Evolutionary conservation across 345 rosid genomes (phyloP).

Genomic region (Populus deltoides): DNA sequence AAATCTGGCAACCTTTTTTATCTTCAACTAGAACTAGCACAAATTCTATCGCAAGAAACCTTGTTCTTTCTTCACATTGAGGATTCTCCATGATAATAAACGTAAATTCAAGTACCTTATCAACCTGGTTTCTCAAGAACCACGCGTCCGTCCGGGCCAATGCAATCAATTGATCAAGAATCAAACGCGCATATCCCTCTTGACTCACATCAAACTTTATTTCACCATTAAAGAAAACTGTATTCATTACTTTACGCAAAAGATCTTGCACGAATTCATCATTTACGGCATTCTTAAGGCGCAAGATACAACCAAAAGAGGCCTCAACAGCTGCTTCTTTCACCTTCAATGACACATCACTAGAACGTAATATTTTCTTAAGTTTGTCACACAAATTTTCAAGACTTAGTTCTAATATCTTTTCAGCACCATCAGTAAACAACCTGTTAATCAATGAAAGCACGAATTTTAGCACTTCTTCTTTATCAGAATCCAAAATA

Average conservation of each 20-base stretch:
- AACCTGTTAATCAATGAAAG: background rate
- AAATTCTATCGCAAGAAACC: background rate
- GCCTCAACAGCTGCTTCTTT: constrained; percentile 1
- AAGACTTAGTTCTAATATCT: background rate
- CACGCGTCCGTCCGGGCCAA: background rate
- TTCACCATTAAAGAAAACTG: no score
- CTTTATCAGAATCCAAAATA: background rate
- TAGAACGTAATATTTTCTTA: background rate
- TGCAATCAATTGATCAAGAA: background rate
- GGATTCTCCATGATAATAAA: background rate
- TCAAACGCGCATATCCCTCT: background rate
- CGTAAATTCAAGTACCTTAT: background rate
- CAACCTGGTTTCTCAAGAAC: background rate
- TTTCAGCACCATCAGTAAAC: background rate
- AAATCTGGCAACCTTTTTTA: background rate
- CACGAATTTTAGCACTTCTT: background rate
- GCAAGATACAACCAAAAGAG: background rate
- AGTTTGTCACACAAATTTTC: background rate
- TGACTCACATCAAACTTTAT: background rate
- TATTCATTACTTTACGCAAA: background rate
- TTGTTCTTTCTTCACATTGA: background rate
- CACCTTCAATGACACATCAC: background rate
- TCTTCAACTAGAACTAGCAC: background rate
- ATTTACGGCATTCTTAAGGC: background rate
- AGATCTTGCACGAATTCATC: background rate